Conservation (phyloP, 192 early-diverging fungal genomes). For the Thoreauomyces humboldtii region DNA sequence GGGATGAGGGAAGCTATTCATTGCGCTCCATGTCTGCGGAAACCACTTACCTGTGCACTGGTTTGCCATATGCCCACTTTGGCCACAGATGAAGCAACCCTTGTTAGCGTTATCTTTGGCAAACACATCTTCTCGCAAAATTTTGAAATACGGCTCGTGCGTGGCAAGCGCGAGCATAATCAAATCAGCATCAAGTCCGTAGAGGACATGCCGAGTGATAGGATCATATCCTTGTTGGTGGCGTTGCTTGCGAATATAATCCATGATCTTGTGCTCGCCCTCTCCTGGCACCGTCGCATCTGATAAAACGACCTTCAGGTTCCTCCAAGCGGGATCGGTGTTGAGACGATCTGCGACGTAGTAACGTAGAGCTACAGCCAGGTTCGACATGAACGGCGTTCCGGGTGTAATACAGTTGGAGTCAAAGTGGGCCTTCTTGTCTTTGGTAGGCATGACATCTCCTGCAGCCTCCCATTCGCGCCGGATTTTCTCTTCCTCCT, state of each 20-base stretch:
- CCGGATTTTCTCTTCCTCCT: conserved; percentile 50
- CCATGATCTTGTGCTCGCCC: conserved; percentile 99
- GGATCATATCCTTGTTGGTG: conserved; percentile 79
- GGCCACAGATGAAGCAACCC: conserved; percentile 54
- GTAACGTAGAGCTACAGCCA: conserved; percentile 84
- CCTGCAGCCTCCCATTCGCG: conserved; percentile 45
- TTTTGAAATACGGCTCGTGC: conserved; percentile 95
- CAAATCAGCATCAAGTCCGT: conserved; percentile 97
- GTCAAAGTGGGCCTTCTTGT: conserved; percentile 76
- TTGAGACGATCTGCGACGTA: conserved; percentile 86
- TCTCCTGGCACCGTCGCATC: conserved; percentile 95
- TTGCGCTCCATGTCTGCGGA: background rate
- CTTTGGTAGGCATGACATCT: conserved; percentile 50
- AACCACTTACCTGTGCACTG: conserved; percentile 39
- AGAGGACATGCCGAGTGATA: conserved; percentile 91
- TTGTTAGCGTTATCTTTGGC: conserved; percentile 53
- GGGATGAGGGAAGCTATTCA: background rate
- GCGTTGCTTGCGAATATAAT: conserved; percentile 87
- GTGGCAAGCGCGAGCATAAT: conserved; percentile 94
- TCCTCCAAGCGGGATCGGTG: conserved; percentile 86
- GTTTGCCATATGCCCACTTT: conserved; percentile 41
- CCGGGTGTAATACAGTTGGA: conserved; percentile 99
- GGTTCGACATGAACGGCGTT: conserved; percentile 91
- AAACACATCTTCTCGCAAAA: conserved; percentile 93
- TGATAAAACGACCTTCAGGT: conserved; percentile 86